phyloP scores from a whole-genome alignment of 495 filamentous ascomycete species.

The Peziza echinospora region DNA sequence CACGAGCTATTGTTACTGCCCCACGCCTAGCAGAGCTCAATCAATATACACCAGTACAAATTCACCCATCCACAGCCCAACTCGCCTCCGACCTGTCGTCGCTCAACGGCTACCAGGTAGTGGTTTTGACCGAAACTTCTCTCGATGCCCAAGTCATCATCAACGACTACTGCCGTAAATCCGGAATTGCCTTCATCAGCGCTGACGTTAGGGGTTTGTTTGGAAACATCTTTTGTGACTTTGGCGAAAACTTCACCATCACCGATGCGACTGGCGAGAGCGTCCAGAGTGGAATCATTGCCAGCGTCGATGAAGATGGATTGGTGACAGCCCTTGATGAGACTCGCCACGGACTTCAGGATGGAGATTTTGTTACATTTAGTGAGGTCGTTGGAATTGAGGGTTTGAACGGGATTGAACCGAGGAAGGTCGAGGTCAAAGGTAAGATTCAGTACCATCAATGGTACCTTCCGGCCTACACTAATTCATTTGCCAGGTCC shows the following conservation, averaged over 20 bases:
- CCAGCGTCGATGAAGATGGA: slow-evolving; percentile 67
- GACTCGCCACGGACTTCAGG: slow-evolving; percentile 82
- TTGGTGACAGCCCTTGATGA: slow-evolving; percentile 90
- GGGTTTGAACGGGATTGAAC: slow-evolving; percentile 54
- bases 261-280: slow-evolving; percentile 83
- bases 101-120: slow-evolving; percentile 70
- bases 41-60: slow-evolving; percentile 66
- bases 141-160: slow-evolving; percentile 59
- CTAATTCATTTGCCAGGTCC: slow-evolving; percentile 30
- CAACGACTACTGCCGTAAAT: slow-evolving; percentile 78
- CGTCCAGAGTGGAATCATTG: slow-evolving; percentile 70
- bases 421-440: slow-evolving; percentile 78
- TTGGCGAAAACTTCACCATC: slow-evolving; percentile 76
- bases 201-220: slow-evolving; percentile 85
- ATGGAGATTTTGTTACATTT: slow-evolving; percentile 93
- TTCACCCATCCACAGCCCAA: slow-evolving; percentile 19
- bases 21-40: slow-evolving; percentile 87
- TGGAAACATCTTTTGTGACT: slow-evolving; percentile 91
- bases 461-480: slow-evolving; percentile 26
- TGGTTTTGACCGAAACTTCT: slow-evolving; percentile 71
- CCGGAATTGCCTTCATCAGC: slow-evolving; percentile 73
- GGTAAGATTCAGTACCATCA: slow-evolving; percentile 32
- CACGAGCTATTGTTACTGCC: slow-evolving; percentile 63
- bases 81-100: slow-evolving; percentile 48
- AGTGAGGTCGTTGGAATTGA: slow-evolving; percentile 89